Base-by-base conservation (phyloP, 2,329 filamentous ascomycete genomes). In the Laburnicola sp. region DNA sequence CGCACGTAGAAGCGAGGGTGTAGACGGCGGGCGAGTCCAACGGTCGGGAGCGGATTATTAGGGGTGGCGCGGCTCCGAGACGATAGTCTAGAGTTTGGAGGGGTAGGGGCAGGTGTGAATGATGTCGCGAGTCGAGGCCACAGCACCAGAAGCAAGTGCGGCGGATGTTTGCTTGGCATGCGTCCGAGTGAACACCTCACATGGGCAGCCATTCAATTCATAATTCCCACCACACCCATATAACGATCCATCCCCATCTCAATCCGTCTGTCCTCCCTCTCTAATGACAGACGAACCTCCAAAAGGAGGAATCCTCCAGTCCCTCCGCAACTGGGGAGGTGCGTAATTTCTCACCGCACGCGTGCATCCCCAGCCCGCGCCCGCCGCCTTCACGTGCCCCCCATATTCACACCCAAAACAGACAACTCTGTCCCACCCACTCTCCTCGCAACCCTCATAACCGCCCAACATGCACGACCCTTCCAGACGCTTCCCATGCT, bases 401-500 rank as follows among this genome's bases (percentile, higher is more conserved):
- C 26, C 23, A 54, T 55, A 43, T 51, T 53, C 50, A 56, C 36
- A 42, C 38, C 44, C 6, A 39, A 31, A 26, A 16, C 63, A 87
- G 85, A 85, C 71, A 84, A 81, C 52, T 79, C 85, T 6, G 79
- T 88, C 28, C 83, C 86, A 2, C 82, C 86, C 23, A 85, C 82
- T 8, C 71, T 86, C 9, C 80, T 87, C 37, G 86, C 86, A 50
- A 86, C 85, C 6, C 76, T 88, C 37, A 81, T 88, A 59, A 81
- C 84, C 35, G 83, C 85, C 8, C 83, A 87, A 62, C 82, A 87
- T 74, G 76, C 81, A 37, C 82, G 83, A n/a, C 86, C 86, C 6
- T 84, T 86, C 70, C 84, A 86, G 66, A 65, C 77, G 5, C 75
- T 88, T 0, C 86, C 86, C 3, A 85, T 88, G 80, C 71, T 86